Evolutionary conservation across 2,329 filamentous ascomycete species (phyloP).

Genomic region (Aspergillus sp.): DNA sequence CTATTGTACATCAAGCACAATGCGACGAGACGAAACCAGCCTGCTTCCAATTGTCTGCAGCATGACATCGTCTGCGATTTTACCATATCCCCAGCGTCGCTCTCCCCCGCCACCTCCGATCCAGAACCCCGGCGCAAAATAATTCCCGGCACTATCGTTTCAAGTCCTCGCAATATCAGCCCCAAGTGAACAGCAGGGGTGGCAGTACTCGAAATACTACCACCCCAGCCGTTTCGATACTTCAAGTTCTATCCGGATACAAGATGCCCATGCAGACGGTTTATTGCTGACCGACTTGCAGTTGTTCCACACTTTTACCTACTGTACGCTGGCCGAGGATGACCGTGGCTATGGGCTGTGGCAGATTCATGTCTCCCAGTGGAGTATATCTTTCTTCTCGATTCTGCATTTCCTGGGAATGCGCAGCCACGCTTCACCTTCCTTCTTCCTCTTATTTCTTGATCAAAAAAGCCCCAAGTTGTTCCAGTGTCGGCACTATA

Average conservation of each 20-base stretch:
- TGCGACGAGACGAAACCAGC: slow-evolving; percentile 27
- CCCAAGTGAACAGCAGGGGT: background rate
- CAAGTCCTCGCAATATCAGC: background rate
- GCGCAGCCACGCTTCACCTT: slow-evolving; percentile 25
- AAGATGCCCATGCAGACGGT: slow-evolving; percentile 4
- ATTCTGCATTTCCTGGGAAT: slow-evolving; percentile 26
- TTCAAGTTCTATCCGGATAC: background rate
- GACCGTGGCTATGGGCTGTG: slow-evolving; percentile 18
- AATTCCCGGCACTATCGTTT: slow-evolving; percentile 8
- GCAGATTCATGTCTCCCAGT: slow-evolving; percentile 23
- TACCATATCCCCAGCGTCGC: background rate
- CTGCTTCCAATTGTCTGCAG: slow-evolving; percentile 21
- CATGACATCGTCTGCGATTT: slow-evolving; percentile 24
- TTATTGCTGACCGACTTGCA: slow-evolving; percentile 16
- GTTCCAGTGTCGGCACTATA: no score
- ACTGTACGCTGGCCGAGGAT: slow-evolving; percentile 16
- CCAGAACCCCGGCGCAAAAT: slow-evolving; percentile 3
- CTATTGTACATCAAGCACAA: slow-evolving; percentile 7
- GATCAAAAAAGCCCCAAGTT: slow-evolving; percentile 2
- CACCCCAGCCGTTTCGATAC: background rate
- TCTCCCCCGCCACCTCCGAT: background rate
- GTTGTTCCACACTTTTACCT: slow-evolving; percentile 23
- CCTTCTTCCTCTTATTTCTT: slow-evolving; percentile 27
- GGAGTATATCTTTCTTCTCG: slow-evolving; percentile 23
- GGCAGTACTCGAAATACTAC: background rate